Evolutionary conservation across 2,329 filamentous ascomycete species (phyloP), one percentile per base, ranked within the genome.

Genomic region (Arthrobotrys sinensis): DNA sequence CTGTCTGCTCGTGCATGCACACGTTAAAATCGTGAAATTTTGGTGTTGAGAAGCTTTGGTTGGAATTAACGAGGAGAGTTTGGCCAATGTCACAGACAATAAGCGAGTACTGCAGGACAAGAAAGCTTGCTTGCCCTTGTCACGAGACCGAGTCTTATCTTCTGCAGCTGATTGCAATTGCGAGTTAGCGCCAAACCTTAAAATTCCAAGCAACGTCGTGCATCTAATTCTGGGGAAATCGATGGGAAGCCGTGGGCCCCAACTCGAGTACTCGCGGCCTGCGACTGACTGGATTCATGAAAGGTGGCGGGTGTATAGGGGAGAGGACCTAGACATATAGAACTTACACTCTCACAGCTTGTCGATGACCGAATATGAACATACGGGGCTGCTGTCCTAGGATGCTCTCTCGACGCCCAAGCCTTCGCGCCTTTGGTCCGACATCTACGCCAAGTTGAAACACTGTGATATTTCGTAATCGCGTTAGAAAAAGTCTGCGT

Each of bases 401-500:
- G 24, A 28, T 28, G 24, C 4, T 28, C 24, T 28, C 24, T 28
- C 24, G 24, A 28, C 24, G 2, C 2, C 4, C 24, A 4, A 28
- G 2, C 4, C 24, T 28, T 28, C 24, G 24, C 5, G 28, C 24
- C 50, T 53, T 53, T 34, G 11, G 50, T 53, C 12, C 50, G 50
- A 53, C 28, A 34, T 34, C 50, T 34, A 24, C 11, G 52, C 32
- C 52, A 57, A 40, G 52, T 6, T 16, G 2, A 5, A 34, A 12
- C 32, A 16, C 38, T 38, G n/a, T 34, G 65, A 62, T 38, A 52
- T 75, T 75, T 50, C 19, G 69, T 73, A 73, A 67, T 73, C 55
- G 40, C 53, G 14, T 19, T 19, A n/a, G 53, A 64, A 55, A 75
- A 75, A 75, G 70, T 75, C 40, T 75, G 70, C 70, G 70, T 75